Evolutionary conservation across 1,139 yeast genomes (phyloP), one percentile per base, ranked within the genome.

Genomic region (Lodderomyces jiufengensis): DNA sequence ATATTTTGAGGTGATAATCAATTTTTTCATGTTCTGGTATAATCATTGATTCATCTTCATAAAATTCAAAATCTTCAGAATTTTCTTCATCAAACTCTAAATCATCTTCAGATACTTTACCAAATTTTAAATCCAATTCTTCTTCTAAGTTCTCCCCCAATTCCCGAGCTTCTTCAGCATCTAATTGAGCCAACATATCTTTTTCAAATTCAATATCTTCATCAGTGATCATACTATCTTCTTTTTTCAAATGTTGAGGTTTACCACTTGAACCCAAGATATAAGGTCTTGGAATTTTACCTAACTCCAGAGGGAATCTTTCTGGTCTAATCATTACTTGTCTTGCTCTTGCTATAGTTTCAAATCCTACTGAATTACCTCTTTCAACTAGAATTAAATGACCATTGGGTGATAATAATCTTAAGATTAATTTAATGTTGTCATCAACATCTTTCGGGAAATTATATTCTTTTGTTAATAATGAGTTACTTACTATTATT

Each of bases 361-460:
- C 97, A 53, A 87, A 87, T 0, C 97, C 97, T 25, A 80, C 58
- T 0, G 97, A 86, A 39, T 84, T 86, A 2, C 98, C 98, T 46
- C 97, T 71, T 61, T 92, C 97, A 3, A 90, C 64, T 6, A 92
- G 58, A 1, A 87, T 79, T 13, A 90, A 59, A 41, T 81, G 80
- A 0, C 97, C 98, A 10, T 77, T 77, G 0, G 95, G 95, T 9
- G 77, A 72, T 31, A 88, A 61, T 21, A 84, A 60, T 13, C 71
- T 66, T 23, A 87, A 64, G 29, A 84, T 65, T 46, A 73, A 70
- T 40, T 80, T 76, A n/a, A 85, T 52, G 42, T 75, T 81, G 21
- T 72, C 70, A 54, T 87, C 97, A 6, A 86, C 80, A 45, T 86
- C 83, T 22, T 70, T 65, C 0, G 94, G 92, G 50, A 84, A 86